Percentiles rank a stretch among this genome's conserved stretches.
Evolutionary conservation across 140 eudicot species (phyloP).

Genomic region (Ambrosia hybrid): DNA sequence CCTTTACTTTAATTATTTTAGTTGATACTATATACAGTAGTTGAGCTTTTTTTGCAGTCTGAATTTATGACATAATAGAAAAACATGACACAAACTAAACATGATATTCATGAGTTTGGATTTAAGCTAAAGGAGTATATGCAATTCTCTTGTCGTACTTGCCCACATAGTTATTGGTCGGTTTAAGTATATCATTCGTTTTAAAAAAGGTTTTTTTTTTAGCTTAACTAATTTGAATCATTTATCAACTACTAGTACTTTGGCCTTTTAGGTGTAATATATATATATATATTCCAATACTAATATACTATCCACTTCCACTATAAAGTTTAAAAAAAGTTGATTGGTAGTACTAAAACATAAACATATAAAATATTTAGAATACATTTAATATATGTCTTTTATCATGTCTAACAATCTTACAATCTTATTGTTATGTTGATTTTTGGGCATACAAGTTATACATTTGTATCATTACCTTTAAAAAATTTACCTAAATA

Average conservation of each 20-base stretch:
- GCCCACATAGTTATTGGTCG: background rate
- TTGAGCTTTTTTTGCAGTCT: too few relatives aligned
- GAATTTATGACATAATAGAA: too few relatives aligned
- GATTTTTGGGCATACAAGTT: background rate
- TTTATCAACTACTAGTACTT: too few relatives aligned
- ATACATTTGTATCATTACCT: background rate
- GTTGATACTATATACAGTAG: background rate
- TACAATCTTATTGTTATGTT: background rate
- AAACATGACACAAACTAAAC: background rate
- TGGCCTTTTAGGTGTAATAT: too few relatives aligned
- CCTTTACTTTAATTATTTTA: background rate
- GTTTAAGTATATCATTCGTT: background rate
- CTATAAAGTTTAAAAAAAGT: too few relatives aligned
- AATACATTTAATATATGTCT: background rate
- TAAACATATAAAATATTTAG: too few relatives aligned
- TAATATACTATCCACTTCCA: too few relatives aligned
- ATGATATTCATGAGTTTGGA: background rate
- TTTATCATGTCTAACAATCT: background rate
- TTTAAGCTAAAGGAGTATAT: background rate
- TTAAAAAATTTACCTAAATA: background rate
- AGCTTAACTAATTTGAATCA: too few relatives aligned
- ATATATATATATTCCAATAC: too few relatives aligned
- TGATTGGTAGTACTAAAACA: too few relatives aligned
- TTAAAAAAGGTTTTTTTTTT: too few relatives aligned
- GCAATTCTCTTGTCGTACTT: too few relatives aligned